Evolutionary conservation across 768 basidiomycete species (phyloP).

Genomic region (Multifurca ochricompacta): DNA sequence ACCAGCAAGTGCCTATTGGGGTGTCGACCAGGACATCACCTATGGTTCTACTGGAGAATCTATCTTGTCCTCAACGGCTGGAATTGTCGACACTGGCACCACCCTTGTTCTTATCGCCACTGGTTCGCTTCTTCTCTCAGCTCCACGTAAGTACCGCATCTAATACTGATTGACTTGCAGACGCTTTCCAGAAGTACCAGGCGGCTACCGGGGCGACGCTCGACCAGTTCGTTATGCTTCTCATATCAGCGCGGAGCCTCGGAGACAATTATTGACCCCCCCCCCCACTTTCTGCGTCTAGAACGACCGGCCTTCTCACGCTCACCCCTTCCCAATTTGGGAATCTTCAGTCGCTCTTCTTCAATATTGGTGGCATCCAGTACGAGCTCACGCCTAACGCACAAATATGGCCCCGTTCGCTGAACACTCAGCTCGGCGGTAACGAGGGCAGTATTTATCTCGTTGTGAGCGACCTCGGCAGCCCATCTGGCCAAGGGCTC

Average conservation of each 20-base stretch:
- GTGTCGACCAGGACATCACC: constrained; percentile 37
- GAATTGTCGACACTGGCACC: constrained; percentile 48
- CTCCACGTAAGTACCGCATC: no score
- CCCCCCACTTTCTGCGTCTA: constrained; percentile 18
- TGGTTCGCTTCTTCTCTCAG: constrained; percentile 7
- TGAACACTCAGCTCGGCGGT: constrained; percentile 54
- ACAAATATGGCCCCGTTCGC: constrained; percentile 59
- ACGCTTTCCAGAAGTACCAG: constrained; percentile 51
- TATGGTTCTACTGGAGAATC: constrained; percentile 28
- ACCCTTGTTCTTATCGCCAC: constrained; percentile 50
- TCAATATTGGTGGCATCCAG: constrained; percentile 42
- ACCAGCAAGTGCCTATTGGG: constrained; percentile 46
- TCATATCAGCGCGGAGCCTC: background rate
- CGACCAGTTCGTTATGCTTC: constrained; percentile 35
- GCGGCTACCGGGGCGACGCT: constrained; percentile 42
- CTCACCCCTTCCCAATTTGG: constrained; percentile 42
- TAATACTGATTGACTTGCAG: constrained; percentile 19
- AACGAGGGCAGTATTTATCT: constrained; percentile 35
- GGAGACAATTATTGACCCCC: background rate
- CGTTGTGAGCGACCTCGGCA: constrained; percentile 23
- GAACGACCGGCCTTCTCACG: constrained; percentile 48
- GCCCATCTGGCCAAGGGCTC: constrained; percentile 23
- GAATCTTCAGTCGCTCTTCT: constrained; percentile 43
- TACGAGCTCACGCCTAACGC: constrained; percentile 55
- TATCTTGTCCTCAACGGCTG: constrained; percentile 33